These are phyloP conservation scores for Viola pubescens DNA, from an alignment of 441 rosid genomes.

Conservation along the genomic window DNA sequence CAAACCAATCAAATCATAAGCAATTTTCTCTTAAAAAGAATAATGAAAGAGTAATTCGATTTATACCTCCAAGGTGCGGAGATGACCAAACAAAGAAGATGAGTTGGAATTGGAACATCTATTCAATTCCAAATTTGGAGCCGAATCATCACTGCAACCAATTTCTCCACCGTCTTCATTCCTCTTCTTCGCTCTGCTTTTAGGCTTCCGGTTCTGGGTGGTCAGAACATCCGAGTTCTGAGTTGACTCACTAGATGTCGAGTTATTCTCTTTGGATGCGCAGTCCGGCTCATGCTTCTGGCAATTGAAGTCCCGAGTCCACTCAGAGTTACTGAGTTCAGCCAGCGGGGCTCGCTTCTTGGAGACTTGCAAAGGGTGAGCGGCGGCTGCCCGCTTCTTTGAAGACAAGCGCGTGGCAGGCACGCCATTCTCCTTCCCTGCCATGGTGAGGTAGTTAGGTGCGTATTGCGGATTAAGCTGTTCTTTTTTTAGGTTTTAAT, in stretches of 20 bases:
- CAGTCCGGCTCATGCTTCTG: neutral
- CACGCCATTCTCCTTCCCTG: slow-evolving; percentile 11
- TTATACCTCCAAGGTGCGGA: slow-evolving; percentile 39
- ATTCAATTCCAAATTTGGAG: slow-evolving; percentile 13
- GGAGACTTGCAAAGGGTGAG: slow-evolving; percentile 13
- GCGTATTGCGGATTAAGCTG: no score
- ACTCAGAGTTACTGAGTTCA: slow-evolving; percentile 23
- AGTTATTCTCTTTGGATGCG: neutral
- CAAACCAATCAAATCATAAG: neutral
- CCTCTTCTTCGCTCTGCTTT: slow-evolving; percentile 14
- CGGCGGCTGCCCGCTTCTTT: slow-evolving; percentile 14
- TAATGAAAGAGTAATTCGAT: no score
- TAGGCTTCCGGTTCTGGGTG: slow-evolving; percentile 6
- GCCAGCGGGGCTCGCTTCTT: slow-evolving; percentile 34
- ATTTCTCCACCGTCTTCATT: neutral
- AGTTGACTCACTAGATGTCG: slow-evolving; percentile 4
- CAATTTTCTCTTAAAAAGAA: neutral
- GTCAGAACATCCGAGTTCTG: slow-evolving; percentile 1
- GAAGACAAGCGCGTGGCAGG: slow-evolving; percentile 17
- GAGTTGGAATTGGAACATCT: slow-evolving; percentile 22
- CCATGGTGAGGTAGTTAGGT: slow-evolving; percentile 2
- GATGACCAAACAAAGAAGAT: slow-evolving; percentile 32
- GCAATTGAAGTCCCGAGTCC: neutral
- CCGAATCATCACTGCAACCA: slow-evolving; percentile 11
- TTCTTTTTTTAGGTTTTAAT: no score